A percentile compares a stretch with the other conserved stretches of the same genome.
phyloP scores from a whole-genome alignment of 305 asterid species.

The Fraxinus paxiana region DNA sequence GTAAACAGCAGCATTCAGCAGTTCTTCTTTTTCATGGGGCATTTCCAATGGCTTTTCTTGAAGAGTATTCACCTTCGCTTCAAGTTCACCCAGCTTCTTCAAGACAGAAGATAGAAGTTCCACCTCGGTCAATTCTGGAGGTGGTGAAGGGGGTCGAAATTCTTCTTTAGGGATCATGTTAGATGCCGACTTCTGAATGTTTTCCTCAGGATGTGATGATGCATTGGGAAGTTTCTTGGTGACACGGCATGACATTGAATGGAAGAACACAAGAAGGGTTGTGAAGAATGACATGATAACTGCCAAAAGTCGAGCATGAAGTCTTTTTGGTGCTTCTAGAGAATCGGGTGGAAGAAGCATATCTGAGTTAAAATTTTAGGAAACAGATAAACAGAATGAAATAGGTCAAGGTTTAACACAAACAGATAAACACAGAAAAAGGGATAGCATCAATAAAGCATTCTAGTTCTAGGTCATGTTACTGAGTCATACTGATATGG shows the following conservation, averaged over 20 bases:
- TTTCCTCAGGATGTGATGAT: slow-evolving; percentile 35
- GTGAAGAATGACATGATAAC: slow-evolving; percentile 66
- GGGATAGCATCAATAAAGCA: not conserved
- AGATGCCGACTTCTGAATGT: slow-evolving; percentile 34
- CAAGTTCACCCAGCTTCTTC: slow-evolving; percentile 81
- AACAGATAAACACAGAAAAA: slow-evolving; percentile 1
- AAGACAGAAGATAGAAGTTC: slow-evolving; percentile 70
- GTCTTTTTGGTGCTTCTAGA: slow-evolving; percentile 58
- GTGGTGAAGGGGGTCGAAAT: slow-evolving; percentile 75
- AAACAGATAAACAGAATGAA: not conserved
- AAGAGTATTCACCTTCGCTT: slow-evolving; percentile 70
- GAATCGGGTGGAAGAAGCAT: slow-evolving; percentile 36
- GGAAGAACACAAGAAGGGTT: slow-evolving; percentile 56
- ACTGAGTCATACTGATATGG: not conserved
- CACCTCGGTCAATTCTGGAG: slow-evolving; percentile 67
- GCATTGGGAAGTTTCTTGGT: slow-evolving; percentile 56
- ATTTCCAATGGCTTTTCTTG: slow-evolving; percentile 86
- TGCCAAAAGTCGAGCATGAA: slow-evolving; percentile 52
- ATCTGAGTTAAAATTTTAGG: slow-evolving; percentile 33
- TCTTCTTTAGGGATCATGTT: slow-evolving; percentile 60
- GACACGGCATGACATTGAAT: slow-evolving; percentile 41
- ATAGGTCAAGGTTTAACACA: not conserved
- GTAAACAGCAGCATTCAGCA: slow-evolving; percentile 96
- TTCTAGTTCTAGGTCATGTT: not conserved
- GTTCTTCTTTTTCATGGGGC: slow-evolving; percentile 95